Percentiles rank a stretch among this genome's conserved stretches.
Conservation (phyloP, 345 rosid species). For the Mallotus nudiflorus region DNA sequence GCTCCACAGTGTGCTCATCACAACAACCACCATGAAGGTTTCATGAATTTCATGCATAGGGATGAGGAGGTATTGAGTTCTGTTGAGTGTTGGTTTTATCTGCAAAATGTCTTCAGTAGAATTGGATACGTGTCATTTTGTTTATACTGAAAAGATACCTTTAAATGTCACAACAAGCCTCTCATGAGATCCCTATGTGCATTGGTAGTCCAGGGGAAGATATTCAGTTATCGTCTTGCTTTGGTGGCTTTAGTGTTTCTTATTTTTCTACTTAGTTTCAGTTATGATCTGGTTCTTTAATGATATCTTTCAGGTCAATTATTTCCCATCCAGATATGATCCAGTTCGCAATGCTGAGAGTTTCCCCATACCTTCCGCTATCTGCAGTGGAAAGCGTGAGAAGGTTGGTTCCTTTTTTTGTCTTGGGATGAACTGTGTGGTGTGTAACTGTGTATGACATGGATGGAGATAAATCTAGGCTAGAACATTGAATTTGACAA, state of each 20-base stretch:
- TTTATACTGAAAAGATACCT: neutral
- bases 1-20: conserved; percentile 94
- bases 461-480: neutral
- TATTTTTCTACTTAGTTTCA: neutral
- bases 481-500: neutral
- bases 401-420: conserved; percentile 44
- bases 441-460: neutral
- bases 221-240: neutral
- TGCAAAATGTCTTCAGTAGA: neutral
- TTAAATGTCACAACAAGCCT: neutral
- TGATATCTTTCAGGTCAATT: conserved; percentile 61
- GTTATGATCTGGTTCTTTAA: conserved; percentile 10
- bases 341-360: conserved; percentile 74
- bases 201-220: neutral
- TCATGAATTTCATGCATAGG: conserved; percentile 91
- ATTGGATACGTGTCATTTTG: neutral
- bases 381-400: conserved; percentile 77
- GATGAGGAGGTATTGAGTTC: conserved; percentile 70
- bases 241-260: neutral
- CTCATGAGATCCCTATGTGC: neutral
- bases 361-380: conserved; percentile 52
- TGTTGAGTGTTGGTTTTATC: neutral
- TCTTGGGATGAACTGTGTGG: neutral
- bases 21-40: conserved; percentile 93
- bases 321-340: conserved; percentile 89